Evolutionary conservation across 495 filamentous ascomycete genomes (phyloP).

Genomic region (Neurospora sp.): DNA sequence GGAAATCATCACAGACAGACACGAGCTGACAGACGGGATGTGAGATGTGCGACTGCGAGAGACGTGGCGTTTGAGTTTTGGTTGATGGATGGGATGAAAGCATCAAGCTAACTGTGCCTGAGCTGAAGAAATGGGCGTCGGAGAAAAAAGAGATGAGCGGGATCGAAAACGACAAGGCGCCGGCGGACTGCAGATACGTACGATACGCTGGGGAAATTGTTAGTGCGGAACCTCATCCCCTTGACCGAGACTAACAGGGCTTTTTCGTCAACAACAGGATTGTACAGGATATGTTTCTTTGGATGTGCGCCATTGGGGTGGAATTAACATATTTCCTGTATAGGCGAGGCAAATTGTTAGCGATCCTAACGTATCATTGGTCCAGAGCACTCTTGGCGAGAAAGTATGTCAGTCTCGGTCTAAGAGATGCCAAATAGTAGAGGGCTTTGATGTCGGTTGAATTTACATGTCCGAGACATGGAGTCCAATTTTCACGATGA

Average conservation of each 20-base stretch:
- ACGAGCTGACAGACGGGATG: neutral
- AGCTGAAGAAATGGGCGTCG: neutral
- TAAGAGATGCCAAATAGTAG: neutral
- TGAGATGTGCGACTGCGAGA: neutral
- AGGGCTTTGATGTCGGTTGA: neutral
- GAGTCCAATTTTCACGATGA: neutral
- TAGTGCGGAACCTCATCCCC: neutral
- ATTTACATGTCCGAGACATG: neutral
- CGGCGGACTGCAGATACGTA: neutral
- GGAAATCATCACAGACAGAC: neutral
- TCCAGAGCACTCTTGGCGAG: neutral
- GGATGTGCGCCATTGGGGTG: too few relatives aligned
- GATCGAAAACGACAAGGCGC: neutral
- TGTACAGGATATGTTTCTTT: too few relatives aligned
- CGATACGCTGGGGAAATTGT: neutral
- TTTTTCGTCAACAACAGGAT: too few relatives aligned
- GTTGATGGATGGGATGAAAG: neutral
- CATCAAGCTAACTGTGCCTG: neutral
- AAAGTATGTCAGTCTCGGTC: neutral
- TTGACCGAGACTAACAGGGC: neutral
- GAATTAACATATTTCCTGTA: neutral
- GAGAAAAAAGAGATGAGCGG: neutral
- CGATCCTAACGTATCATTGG: neutral
- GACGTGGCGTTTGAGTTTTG: neutral
- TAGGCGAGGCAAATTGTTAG: rapidly evolving